Evolutionary conservation across 2,329 filamentous ascomycete genomes (phyloP), one percentile per base, ranked within the genome.

Genomic region (Fusarium sp.): DNA sequence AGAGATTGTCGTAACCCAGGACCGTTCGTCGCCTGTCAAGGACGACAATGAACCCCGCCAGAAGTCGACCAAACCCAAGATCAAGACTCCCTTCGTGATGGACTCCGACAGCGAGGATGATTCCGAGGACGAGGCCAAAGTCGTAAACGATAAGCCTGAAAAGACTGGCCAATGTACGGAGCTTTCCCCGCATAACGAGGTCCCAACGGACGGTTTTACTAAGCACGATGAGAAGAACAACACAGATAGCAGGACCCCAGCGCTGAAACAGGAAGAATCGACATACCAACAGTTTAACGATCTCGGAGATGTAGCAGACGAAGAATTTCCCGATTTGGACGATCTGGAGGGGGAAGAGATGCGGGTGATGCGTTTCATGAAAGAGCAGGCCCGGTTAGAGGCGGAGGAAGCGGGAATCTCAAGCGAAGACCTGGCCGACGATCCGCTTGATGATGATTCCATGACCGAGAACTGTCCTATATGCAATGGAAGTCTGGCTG

Each of bases 331-430:
- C 67, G 81, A 84, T 31, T 77, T 84, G 34, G 82, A 84, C 45
- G 77, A 79, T 2, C 81, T 84, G 36, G 86, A 86, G 72, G 90
- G 90, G 39, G 89, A 92, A 74, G 90, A 92, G 75, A 87, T 86
- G 67, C 81, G 88, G 48, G 89, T 90, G 73, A 87, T 88, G 79
- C 84, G 86, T 48, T 95, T 88, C 78, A 93, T 95, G 90, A 88
- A 90, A 74, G 91, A 93, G 76, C 93, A 96, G 77, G 88, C 88
- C 43, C 85, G 87, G 13, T 82, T 91, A 5, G 89, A 92, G 69
- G 87, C 86, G 5, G 85, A 89, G 69, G 88, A 88, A 63, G 81
- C 83, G 11, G 84, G 82, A 9, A 75, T 80, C 22, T 79, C 78
- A 6, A 59, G 69, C 15, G 80, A 81, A 39, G 79, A 81, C 40